phyloP scores from a whole-genome alignment of 306 rosid genomes.

The Malus asiatica region DNA sequence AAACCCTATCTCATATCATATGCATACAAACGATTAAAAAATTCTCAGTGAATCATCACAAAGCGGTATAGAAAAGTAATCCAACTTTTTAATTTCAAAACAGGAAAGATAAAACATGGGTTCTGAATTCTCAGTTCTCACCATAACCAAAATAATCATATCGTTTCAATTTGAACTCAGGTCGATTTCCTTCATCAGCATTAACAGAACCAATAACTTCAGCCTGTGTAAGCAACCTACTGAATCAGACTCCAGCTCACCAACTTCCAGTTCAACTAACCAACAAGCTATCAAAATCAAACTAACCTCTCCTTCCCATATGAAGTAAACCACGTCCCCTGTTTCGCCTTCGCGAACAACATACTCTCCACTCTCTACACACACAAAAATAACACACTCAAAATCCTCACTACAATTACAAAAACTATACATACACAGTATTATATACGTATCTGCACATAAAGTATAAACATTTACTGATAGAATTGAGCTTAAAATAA shows the following conservation, averaged over 20 bases:
- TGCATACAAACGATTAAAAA: not conserved
- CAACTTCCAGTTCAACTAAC: not conserved
- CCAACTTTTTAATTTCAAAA: not conserved
- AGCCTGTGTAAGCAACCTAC: constrained; percentile 50
- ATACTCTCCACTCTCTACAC: constrained; percentile 54
- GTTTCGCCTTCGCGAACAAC: constrained; percentile 76
- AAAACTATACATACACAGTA: not conserved
- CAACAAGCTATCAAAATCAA: not conserved
- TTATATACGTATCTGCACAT: not conserved
- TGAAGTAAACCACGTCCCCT: constrained; percentile 77
- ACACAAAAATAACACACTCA: not conserved
- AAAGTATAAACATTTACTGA: not conserved
- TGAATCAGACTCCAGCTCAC: not conserved
- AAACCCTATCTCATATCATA: not conserved
- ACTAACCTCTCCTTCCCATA: constrained; percentile 92
- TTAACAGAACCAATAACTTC: constrained; percentile 51
- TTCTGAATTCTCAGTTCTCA: constrained; percentile 17
- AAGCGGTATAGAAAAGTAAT: not conserved
- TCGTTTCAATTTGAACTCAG: constrained; percentile 65
- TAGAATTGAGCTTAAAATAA: not conserved
- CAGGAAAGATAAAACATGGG: not conserved
- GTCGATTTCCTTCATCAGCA: constrained; percentile 47
- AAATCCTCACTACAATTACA: not conserved
- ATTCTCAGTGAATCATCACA: not conserved
- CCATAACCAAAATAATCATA: constrained; percentile 85